Conservation (phyloP, 108 stramenopile genomes). For the Skeletonema menzelii region DNA sequence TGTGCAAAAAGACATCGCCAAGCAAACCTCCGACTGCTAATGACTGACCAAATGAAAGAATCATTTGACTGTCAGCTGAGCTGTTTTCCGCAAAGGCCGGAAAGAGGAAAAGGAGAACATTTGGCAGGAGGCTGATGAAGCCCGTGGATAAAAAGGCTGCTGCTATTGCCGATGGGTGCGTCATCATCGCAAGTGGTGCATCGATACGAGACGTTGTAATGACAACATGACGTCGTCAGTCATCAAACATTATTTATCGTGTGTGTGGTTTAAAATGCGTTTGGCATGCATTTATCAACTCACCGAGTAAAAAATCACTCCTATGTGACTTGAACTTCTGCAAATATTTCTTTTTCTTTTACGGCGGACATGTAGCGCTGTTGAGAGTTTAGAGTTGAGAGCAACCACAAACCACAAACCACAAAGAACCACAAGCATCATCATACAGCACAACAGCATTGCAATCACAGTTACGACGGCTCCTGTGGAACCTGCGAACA, state of each 20-base stretch:
- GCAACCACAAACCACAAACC: too few relatives aligned
- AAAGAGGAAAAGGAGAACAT: constrained; percentile 74
- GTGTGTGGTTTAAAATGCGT: too few relatives aligned
- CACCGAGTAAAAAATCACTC: background rate
- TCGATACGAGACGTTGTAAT: too few relatives aligned
- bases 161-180: constrained; percentile 32
- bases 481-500: background rate
- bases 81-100: constrained; percentile 52
- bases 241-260: too few relatives aligned
- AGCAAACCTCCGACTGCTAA: constrained; percentile 79
- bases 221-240: too few relatives aligned
- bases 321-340: background rate
- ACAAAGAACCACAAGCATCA: too few relatives aligned
- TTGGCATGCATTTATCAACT: background rate
- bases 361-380: too few relatives aligned
- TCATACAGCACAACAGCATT: too few relatives aligned
- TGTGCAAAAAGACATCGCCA: constrained; percentile 89
- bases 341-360: too few relatives aligned
- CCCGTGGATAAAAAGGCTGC: constrained; percentile 56
- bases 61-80: constrained; percentile 27
- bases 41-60: constrained; percentile 75
- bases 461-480: too few relatives aligned
- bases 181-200: constrained; percentile 9
- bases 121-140: constrained; percentile 81
- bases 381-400: too few relatives aligned